Conservation (phyloP, 1,139 yeast genomes). For the Pichia norvegensis region DNA sequence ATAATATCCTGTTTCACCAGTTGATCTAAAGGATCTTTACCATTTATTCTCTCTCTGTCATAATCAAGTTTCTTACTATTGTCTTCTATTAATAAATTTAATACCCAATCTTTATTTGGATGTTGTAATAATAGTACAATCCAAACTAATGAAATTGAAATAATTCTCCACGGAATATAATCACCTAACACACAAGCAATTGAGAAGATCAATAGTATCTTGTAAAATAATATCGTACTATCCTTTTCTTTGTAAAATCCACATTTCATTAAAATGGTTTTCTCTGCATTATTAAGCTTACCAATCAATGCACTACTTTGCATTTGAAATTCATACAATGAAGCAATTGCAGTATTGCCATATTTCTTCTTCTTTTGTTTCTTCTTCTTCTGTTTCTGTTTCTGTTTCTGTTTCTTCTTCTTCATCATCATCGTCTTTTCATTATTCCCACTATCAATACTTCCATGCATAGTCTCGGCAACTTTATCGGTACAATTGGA, state of each 20-base stretch:
- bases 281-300: slow-evolving; percentile 46
- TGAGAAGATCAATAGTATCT: slow-evolving; percentile 29
- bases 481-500: background rate
- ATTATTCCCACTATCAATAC: slow-evolving; percentile 9
- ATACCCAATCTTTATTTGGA: slow-evolving; percentile 32
- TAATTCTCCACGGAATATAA: slow-evolving; percentile 58
- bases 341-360: slow-evolving; percentile 41
- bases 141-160: slow-evolving; percentile 57
- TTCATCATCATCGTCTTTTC: background rate
- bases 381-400: no score
- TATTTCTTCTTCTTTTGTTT: slow-evolving; percentile 2
- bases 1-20: slow-evolving; percentile 24
- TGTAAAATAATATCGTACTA: slow-evolving; percentile 47
- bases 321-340: slow-evolving; percentile 57
- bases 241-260: slow-evolving; percentile 65
- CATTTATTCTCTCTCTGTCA: background rate
- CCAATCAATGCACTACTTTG: slow-evolving; percentile 50
- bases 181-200: slow-evolving; percentile 47
- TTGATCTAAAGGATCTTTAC: background rate
- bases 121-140: slow-evolving; percentile 41
- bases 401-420: no score
- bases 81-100: background rate
- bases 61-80: background rate
- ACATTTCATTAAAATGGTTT: slow-evolving; percentile 53
- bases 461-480: slow-evolving; percentile 10